Base-by-base conservation (phyloP, 805 yeast genomes). In the Starmerella ratchasimensis region DNA sequence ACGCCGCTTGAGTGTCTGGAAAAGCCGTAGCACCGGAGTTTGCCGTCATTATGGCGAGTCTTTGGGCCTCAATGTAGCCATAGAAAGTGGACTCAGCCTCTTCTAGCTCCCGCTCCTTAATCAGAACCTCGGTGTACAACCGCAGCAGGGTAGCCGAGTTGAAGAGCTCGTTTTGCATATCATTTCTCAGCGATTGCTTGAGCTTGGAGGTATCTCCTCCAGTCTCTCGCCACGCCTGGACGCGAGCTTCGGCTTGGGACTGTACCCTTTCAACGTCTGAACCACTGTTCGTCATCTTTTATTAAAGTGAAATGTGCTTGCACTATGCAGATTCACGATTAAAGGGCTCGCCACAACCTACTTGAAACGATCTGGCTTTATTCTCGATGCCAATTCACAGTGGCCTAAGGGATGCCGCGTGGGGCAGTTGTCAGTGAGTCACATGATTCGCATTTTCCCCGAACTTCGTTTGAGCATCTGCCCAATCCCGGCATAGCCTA, bases 141-240 rank as follows among this genome's bases (percentile, higher is more conserved):
- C 63, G 52, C 54, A 58, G 48, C 17, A 59, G 45, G n/a, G 39
- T 37, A 5, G 53, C 47, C 5, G 63, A 59, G 41, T 60, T 58
- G 42, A 58, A 59, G 3, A 62, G 54, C 25, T 47, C 25, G 17
- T 27, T 23, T 28, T 32, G 33, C 25, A 46, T 39, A 9, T 16
- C 24, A 9, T 13, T 21, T 5, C 31, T 23, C 8, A 46, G 26
- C 28, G 42, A 39, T 9, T 19, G 4, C 25, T 19, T 37, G 28
- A 46, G 29, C 16, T 28, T 21, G 4, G 21, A 3, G 3, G 46
- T 28, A 19, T 35, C 31, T 8, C 27, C 31, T 2, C 17, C 23
- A 13, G 34, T 3, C 17, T 16, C 18, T 14, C 41, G 41, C 49
- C 49, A 45, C n/a, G 19, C 37, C 15, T 14, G 33, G 17, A 42